Percentiles rank a stretch among this genome's conserved stretches.
Evolutionary conservation across 495 filamentous ascomycete genomes (phyloP).

Genomic region (Parmelia sp.): DNA sequence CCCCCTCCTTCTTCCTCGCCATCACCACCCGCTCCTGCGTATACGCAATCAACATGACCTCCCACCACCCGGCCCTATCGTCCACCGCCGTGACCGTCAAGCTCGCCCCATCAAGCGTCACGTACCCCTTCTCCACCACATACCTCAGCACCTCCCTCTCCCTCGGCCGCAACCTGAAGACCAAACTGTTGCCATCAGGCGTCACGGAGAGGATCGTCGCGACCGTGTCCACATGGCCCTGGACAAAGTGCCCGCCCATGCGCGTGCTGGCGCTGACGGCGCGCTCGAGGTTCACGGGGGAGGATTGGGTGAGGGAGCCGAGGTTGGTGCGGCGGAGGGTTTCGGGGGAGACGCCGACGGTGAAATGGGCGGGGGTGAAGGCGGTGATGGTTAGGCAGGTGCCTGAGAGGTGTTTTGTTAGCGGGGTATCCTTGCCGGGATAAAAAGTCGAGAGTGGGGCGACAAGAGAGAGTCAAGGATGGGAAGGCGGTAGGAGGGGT

Average conservation of each 20-base stretch:
- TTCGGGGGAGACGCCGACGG: conserved; percentile 90
- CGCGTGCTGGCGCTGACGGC: conserved; percentile 82
- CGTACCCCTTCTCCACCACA: conserved; percentile 93
- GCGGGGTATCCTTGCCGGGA: background rate
- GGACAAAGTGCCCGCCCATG: conserved; percentile 68
- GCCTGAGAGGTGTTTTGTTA: conserved; percentile 33
- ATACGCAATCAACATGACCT: conserved; percentile 99
- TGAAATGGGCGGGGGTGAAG: conserved; percentile 67
- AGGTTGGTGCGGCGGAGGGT: conserved; percentile 96
- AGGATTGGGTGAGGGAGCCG: conserved; percentile 52
- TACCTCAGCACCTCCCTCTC: conserved; percentile 65
- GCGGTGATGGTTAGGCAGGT: conserved; percentile 87
- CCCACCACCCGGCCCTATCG: conserved; percentile 65
- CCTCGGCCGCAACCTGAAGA: conserved; percentile 70
- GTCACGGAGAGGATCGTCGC: conserved; percentile 61
- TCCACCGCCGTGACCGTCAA: conserved; percentile 83
- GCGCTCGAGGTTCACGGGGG: conserved; percentile 82
- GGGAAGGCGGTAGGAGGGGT: no score
- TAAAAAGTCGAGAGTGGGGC: background rate
- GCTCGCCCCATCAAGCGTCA: conserved; percentile 93
- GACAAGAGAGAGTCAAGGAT: no score
- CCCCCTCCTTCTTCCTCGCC: conserved; percentile 71
- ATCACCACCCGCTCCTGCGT: conserved; percentile 90
- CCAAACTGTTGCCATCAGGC: conserved; percentile 82
- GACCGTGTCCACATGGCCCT: conserved; percentile 91